phyloP scores from a whole-genome alignment of 345 rosid species.

The Citropsis articulata region DNA sequence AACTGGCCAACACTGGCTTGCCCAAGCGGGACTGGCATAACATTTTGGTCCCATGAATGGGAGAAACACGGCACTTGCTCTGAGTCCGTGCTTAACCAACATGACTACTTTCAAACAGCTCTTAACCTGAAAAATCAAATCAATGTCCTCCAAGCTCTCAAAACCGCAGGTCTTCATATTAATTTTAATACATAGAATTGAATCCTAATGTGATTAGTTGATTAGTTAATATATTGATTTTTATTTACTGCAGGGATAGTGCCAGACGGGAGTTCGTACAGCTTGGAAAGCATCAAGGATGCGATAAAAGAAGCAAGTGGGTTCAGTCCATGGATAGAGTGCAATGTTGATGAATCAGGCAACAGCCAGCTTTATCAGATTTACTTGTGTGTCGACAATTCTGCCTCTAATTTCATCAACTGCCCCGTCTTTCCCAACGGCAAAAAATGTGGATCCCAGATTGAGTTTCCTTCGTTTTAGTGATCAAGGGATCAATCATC shows the following conservation, averaged over 20 bases:
- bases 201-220: too few relatives aligned
- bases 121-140: slow-evolving; percentile 48
- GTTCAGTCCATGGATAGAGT: slow-evolving; percentile 65
- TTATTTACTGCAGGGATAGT: slow-evolving; percentile 43
- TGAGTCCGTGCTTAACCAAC: slow-evolving; percentile 68
- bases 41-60: slow-evolving; percentile 95
- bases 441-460: slow-evolving; percentile 44
- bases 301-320: slow-evolving; percentile 57
- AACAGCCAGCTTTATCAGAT: slow-evolving; percentile 83
- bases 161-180: slow-evolving; percentile 38
- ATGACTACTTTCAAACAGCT: slow-evolving; percentile 58
- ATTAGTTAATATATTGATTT: too few relatives aligned
- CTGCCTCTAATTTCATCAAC: slow-evolving; percentile 58
- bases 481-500: neutral
- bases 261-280: slow-evolving; percentile 54
- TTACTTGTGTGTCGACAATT: slow-evolving; percentile 71
- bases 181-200: too few relatives aligned
- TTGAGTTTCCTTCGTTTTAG: slow-evolving; percentile 76
- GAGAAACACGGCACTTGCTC: slow-evolving; percentile 96
- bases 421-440: slow-evolving; percentile 77
- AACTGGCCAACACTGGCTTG: slow-evolving; percentile 88
- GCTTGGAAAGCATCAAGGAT: slow-evolving; percentile 49
- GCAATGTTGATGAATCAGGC: slow-evolving; percentile 61
- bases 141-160: slow-evolving; percentile 52
- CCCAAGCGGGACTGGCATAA: slow-evolving; percentile 55